Conservation (phyloP, 768 basidiomycete species). For the Mycena belliarum region DNA sequence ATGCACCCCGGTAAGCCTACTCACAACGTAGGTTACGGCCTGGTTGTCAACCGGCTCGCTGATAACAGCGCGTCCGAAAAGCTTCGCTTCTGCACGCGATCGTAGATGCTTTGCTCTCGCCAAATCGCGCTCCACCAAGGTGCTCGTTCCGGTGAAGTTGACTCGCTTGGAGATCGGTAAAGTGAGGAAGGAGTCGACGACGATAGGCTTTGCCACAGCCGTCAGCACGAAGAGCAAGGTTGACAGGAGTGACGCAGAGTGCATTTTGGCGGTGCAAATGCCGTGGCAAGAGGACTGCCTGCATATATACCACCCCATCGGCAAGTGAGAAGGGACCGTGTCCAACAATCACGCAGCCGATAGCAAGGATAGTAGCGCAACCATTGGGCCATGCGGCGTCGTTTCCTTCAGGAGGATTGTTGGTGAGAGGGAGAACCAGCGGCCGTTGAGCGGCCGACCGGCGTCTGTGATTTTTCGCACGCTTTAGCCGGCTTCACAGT, state of each 20-base stretch:
- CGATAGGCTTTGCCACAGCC: background rate
- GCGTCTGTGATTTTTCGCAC: too few species aligned
- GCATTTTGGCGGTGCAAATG: background rate
- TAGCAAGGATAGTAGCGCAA: too few species aligned
- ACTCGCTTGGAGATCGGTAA: background rate
- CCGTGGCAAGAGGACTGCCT: background rate
- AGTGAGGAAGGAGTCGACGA: slow-evolving; percentile 4
- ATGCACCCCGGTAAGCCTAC: background rate
- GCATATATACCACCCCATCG: background rate
- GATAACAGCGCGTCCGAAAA: background rate
- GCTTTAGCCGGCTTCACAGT: too few species aligned
- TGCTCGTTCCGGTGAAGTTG: slow-evolving; percentile 1
- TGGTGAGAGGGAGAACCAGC: too few species aligned
- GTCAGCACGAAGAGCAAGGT: background rate
- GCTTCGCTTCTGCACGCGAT: background rate
- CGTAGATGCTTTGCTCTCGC: background rate
- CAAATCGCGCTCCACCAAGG: background rate
- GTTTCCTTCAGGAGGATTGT: too few species aligned
- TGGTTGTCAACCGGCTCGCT: background rate
- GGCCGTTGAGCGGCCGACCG: too few species aligned
- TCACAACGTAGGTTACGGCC: slow-evolving; percentile 2
- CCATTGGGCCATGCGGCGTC: too few species aligned
- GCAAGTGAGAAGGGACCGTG: too few species aligned
- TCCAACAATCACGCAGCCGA: too few species aligned
- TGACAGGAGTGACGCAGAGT: background rate